Conservation (phyloP, 768 basidiomycete genomes). For the Ramaria sp. region DNA sequence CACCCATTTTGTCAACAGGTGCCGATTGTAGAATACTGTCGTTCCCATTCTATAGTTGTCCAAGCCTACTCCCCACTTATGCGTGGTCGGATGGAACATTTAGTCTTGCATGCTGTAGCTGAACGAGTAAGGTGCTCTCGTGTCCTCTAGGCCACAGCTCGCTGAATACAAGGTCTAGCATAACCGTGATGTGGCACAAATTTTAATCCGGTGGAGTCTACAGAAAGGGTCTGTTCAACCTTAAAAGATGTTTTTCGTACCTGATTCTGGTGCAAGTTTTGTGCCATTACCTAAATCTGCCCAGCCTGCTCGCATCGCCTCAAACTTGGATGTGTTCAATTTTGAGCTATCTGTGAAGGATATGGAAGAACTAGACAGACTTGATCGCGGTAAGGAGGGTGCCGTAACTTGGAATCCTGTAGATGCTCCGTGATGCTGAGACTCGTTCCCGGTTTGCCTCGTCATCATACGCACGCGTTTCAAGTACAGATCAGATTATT, state of each 20-base stretch:
- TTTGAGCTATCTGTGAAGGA: constrained; percentile 45
- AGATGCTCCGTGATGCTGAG: background rate
- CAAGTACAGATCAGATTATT: too few species aligned
- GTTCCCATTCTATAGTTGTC: constrained; percentile 11
- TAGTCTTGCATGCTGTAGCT: constrained; percentile 14
- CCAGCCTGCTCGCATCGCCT: constrained; percentile 37
- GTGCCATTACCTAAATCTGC: constrained; percentile 58
- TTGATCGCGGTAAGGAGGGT: constrained; percentile 38
- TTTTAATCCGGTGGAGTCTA: constrained; percentile 33
- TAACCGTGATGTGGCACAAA: constrained; percentile 25
- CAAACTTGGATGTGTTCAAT: constrained; percentile 53
- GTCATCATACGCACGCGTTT: too few species aligned
- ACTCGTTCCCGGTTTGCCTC: background rate
- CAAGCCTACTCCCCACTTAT: constrained; percentile 24
- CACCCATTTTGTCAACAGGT: constrained; percentile 57
- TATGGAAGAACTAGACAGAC: constrained; percentile 35
- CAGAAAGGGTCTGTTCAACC: constrained; percentile 23
- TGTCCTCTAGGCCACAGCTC: background rate
- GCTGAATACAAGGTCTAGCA: constrained; percentile 10
- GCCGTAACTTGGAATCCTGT: constrained; percentile 8
- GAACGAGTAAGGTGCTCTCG: constrained; percentile 13
- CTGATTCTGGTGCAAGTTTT: constrained; percentile 24
- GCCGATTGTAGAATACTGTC: constrained; percentile 8
- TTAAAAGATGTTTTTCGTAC: background rate
- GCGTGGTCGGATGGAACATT: constrained; percentile 14